phyloP scores from a whole-genome alignment of 805 yeast species.

The Candida boidinii region DNA sequence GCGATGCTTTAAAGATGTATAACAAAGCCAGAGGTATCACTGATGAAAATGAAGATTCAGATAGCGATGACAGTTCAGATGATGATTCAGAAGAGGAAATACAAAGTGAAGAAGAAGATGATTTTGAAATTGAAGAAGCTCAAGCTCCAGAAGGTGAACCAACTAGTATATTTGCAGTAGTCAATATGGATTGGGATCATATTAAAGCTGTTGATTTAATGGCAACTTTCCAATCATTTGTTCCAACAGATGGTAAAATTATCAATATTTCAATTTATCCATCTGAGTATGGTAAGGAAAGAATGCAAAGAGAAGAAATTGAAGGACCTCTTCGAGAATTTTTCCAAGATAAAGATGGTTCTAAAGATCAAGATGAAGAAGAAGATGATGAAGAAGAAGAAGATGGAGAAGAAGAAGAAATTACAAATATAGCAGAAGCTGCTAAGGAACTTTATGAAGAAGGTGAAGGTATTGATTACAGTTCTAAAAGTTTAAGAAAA shows the following conservation, averaged over 20 bases:
- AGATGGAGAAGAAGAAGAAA: conserved; percentile 34
- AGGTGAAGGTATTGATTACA: conserved; percentile 76
- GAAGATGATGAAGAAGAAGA: conserved; percentile 33
- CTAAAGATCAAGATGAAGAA: conserved; percentile 29
- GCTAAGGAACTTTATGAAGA: conserved; percentile 71
- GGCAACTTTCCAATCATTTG: conserved; percentile 83
- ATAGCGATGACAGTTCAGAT: conserved; percentile 27
- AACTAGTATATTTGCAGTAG: conserved; percentile 74
- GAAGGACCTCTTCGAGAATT: conserved; percentile 91
- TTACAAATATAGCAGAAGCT: conserved; percentile 42
- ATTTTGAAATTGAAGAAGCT: conserved; percentile 43
- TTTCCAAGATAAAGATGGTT: too few relatives aligned
- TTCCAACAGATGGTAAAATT: conserved; percentile 67
- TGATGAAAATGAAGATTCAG: conserved; percentile 30
- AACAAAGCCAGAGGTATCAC: conserved; percentile 8
- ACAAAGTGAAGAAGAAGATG: conserved; percentile 31
- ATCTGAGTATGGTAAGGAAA: conserved; percentile 87
- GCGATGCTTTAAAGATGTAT: conserved; percentile 6
- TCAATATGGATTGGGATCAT: conserved; percentile 96
- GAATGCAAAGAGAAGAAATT: conserved; percentile 79
- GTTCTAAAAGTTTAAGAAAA: conserved; percentile 72
- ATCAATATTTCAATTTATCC: conserved; percentile 68
- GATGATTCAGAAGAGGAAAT: conserved; percentile 24
- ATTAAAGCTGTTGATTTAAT: conserved; percentile 77
- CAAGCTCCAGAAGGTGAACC: conserved; percentile 87